Conservation (phyloP, 2,329 filamentous ascomycete species). For the Fusarium sp. region DNA sequence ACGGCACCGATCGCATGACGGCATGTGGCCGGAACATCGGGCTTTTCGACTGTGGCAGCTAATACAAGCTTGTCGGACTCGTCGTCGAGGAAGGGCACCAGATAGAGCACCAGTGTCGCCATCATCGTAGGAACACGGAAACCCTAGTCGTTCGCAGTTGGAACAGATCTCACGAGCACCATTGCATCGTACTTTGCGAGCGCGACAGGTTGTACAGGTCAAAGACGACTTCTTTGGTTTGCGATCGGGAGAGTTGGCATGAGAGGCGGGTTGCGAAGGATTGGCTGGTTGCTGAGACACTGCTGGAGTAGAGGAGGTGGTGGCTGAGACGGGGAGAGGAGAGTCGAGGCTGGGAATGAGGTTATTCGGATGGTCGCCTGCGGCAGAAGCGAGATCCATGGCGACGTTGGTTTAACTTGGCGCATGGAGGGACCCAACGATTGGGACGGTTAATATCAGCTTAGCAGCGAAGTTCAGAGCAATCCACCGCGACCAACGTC, state of each 20-base stretch:
- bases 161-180: constrained; percentile 64
- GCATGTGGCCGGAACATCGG: constrained; percentile 67
- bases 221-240: constrained; percentile 57
- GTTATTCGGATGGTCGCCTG: constrained; percentile 46
- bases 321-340: constrained; percentile 34
- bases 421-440: constrained; percentile 42
- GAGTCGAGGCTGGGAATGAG: constrained; percentile 41
- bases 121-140: constrained; percentile 68
- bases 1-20: constrained; percentile 63
- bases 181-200: constrained; percentile 69
- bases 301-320: constrained; percentile 18
- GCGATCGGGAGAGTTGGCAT: constrained; percentile 48
- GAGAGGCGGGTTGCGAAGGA: constrained; percentile 39
- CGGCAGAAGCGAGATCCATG: constrained; percentile 46
- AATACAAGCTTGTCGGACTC: constrained; percentile 67
- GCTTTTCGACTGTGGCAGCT: constrained; percentile 69
- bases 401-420: constrained; percentile 37
- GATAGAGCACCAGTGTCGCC: constrained; percentile 55
- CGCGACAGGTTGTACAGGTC: constrained; percentile 66
- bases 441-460: constrained; percentile 31
- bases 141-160: constrained; percentile 69
- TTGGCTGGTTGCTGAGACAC: constrained; percentile 25
- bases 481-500: constrained; percentile 35
- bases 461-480: constrained; percentile 22
- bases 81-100: constrained; percentile 61